Evolutionary conservation across 2,329 filamentous ascomycete genomes (phyloP).

Genomic region (Teratosphaeria zuluensis): DNA sequence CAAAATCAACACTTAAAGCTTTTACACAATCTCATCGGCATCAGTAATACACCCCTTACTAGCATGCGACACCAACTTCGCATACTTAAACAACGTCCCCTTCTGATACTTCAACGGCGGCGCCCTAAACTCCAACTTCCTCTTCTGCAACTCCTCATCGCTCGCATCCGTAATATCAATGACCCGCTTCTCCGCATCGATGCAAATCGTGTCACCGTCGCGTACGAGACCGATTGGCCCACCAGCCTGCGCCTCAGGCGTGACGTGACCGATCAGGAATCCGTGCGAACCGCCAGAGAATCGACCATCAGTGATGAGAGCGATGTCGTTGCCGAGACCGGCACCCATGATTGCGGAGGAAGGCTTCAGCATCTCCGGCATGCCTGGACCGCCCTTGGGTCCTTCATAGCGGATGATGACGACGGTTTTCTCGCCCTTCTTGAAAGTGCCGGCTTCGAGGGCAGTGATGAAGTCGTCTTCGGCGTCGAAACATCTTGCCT

Average conservation of each 20-base stretch:
- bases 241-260: constrained; percentile 76
- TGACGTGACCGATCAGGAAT: constrained; percentile 80
- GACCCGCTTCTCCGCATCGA: constrained; percentile 65
- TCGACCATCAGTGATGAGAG: constrained; percentile 63
- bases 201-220: constrained; percentile 71
- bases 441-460: constrained; percentile 58
- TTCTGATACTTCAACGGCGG: constrained; percentile 48
- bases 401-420: constrained; percentile 68
- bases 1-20: background rate
- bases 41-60: constrained; percentile 52
- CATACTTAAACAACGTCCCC: constrained; percentile 52
- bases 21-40: constrained; percentile 4
- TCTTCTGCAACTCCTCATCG: constrained; percentile 49
- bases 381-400: constrained; percentile 63
- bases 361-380: constrained; percentile 68
- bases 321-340: constrained; percentile 62
- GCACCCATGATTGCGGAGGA: constrained; percentile 65
- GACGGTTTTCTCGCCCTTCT: constrained; percentile 67
- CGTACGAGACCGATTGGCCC: constrained; percentile 75
- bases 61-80: constrained; percentile 46
- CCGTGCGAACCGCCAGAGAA: constrained; percentile 78
- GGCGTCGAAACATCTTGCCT: constrained; percentile 59
- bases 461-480: constrained; percentile 61
- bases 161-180: constrained; percentile 55
- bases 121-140: constrained; percentile 43